Evolutionary conservation across 768 basidiomycete species (phyloP), one percentile per base, ranked within the genome.

Genomic region (Termitomyces sp.): DNA sequence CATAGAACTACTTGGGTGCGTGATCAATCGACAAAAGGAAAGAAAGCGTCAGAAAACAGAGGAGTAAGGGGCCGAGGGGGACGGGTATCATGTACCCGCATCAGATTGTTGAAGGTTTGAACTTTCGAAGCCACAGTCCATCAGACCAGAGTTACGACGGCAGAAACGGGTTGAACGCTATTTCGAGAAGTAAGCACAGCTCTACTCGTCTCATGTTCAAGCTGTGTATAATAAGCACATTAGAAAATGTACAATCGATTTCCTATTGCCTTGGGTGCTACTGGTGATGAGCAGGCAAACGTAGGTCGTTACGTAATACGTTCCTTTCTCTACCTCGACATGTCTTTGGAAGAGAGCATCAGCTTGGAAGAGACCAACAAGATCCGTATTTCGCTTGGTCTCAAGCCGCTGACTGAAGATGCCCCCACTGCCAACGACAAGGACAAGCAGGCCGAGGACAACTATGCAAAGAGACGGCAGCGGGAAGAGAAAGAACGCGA

Each of bases 301-400:
- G 33, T 16, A 35, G 36, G 48, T 50, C 44, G 65, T 67, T 64
- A 66, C 69, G 63, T 65, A 67, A 70, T 57, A 64, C 46, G 54
- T 47, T 46, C 52, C 61, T 56, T 54, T 48, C 59, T 46, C 5
- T 20, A 1, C 16, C 26, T 38, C 9, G 68, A 74, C 62, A 84
- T 82, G 79, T 81, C 87, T 18, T 86, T 91, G 88, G 89, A 93
- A 77, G 85, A 91, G 73, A 88, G 90, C 64, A 89, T 96, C 70
- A 91, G 89, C 68, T 83, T 96, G 69, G 93, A 95, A 69, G 93
- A 95, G 79, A 95, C 94, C 40, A 95, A 95, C 81, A 95, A 91
- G 75, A 91, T 97, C 72, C 93, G 97, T 76, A 85, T 96, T 59
- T 89, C 88, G 5, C 82, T 97, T 41, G 97, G 97, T 63, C 86